Base-by-base conservation (phyloP, 805 yeast genomes). In the Yueomyces sp. region DNA sequence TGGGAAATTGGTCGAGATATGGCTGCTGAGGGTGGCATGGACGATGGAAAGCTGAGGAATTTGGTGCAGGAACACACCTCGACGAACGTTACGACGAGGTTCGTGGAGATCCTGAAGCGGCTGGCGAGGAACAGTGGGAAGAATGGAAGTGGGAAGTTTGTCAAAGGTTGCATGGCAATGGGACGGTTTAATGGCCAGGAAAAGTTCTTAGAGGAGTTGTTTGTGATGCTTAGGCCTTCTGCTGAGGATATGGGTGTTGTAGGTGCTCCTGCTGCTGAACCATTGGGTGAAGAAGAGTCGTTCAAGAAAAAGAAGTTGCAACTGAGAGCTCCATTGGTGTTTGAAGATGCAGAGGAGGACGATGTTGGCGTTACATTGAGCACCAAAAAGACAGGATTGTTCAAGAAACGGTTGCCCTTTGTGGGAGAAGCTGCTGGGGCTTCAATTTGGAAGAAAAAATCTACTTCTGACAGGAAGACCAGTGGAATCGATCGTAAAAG, bases 171-270 rank as follows among this genome's bases (percentile, higher is more conserved):
- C 38, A 46, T 42, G 38, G 60, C 57, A 2, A 34, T 60, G 38
- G 60, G 59, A 3, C 56, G 53, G 28, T 56, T 60, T 40, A 40
- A 50, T 26, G 56, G 49, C 2, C 39, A 51, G 5, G 52, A 52
- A 3, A 38, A 34, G 7, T 49, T 50, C 40, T 38, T 54, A 6
- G 30, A 33, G 3, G 38, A 44, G 11, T 44, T 54, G 4, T 48
- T 46, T 41, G 40, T 31, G 3, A 47, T 29, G 33, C 26, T 48
- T 19, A 27, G 36, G 31, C 37, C 36, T 36, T 26, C 37, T 2
- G 37, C 34, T n/a, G 19, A 26, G 12, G 33, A 31, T 28, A 6
- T 36, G 8, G 32, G n/a, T 4, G 26, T 30, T 11, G 40, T 31
- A 26, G 11, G 31, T 19, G 28, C 40, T 37, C 26, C 38, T 5